Evolutionary conservation across 2,329 filamentous ascomycete genomes (phyloP), one percentile per base, ranked within the genome.

Genomic region (Fusarium siculi): DNA sequence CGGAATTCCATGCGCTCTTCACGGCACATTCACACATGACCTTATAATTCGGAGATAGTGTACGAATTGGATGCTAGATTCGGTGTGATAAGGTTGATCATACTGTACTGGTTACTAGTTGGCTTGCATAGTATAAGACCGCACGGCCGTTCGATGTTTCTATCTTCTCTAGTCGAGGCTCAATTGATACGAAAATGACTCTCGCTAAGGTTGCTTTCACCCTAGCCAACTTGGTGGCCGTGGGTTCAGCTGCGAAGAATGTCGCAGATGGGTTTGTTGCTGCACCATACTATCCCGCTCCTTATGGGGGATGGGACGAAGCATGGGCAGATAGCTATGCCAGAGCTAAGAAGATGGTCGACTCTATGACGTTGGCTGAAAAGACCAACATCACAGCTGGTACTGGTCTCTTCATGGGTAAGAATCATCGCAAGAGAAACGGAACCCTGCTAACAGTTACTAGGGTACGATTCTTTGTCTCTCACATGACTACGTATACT

Each of bases 321-420:
- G 88, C 88, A 64, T 96, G 93, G 93, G 84, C 84, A 28, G 88
- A 88, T 23, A 92, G 92, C 74, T 96, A 95, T 78, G 83, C 83
- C 58, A 94, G 93, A 76, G 93, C 93, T 3, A 86, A 90, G 64
- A 81, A 84, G 7, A 81, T 95, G 19, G 93, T 96, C 21, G 88
- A 89, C 59, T 88, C 90, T 53, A 93, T 96, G 93, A 95, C 93
- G 0, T 81, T 96, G 63, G 93, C 92, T 4, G 93, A 95, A 80
- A 96, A 95, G 83, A 91, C 92, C 7, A 95, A 95, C 78, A 86
- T 95, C 57, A 94, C 92, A 0, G 88, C 89, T 3, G 93, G 93
- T 7, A 91, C 88, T 3, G 93, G 93, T 3, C 87, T 91, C 46
- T 92, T 86, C 72, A 95, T 94, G 93, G 92, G 88, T 84, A 78